Base-by-base conservation (phyloP, 495 filamentous ascomycete genomes). In the Bombardia bombarda region DNA sequence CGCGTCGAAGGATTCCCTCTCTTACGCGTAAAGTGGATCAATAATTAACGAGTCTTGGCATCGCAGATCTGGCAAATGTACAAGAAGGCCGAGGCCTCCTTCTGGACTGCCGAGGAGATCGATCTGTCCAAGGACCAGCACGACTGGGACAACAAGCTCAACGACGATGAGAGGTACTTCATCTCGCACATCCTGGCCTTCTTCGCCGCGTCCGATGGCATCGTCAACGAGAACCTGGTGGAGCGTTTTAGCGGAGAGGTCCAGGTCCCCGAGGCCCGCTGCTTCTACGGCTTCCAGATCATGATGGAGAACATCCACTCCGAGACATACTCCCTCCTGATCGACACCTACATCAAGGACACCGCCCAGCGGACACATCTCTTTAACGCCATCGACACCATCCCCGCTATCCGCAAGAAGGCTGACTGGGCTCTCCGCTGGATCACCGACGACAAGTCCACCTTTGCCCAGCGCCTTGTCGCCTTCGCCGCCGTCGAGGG, bases 221-320 rank as follows among this genome's bases (percentile, higher is more conserved):
- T 98, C 58, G 92, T 98, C 75, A 98, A 98, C 62, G 92, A 98
- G 79, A 98, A 98, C 76, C 77, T 98, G 34, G 80, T 97, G 38
- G 90, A 98, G 76, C 87, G 92, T 51, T 98, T 98, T 80, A 90
- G 85, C 50, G 86, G 83, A 38, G 92, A 98, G 69, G 90, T 98
- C 21, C 92, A 98, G 72, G 81, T 95, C 49, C 90, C 92, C 25
- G 92, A 98, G 72, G 92, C 92, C 43, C 88, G 92, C 63, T 97
- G 92, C 82, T 98, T 98, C 80, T 98, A 98, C 65, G 92, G 92
- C 51, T 99, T 99, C 79, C 92, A 99, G 72, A 99, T 99, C 74
- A 99, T 99, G 92, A 97, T 99, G 86, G 92, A 99, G 80, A 99
- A 99, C 73, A 96, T 99, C 58, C 92, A 99, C 79, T 94, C 92